Conservation (phyloP, 1,139 yeast species). For the Sugiyamaella castrensis region DNA sequence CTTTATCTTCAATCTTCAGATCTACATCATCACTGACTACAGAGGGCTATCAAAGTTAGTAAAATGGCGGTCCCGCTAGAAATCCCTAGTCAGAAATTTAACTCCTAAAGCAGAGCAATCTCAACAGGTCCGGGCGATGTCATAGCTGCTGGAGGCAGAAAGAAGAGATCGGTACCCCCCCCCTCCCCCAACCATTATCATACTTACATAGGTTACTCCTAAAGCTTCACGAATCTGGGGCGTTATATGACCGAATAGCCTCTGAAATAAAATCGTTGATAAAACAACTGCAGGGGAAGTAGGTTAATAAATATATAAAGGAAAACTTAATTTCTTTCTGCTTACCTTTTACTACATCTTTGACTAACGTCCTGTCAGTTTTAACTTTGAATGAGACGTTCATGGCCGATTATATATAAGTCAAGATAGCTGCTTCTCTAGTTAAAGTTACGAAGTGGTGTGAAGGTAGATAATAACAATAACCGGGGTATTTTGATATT, state of each 20-base stretch:
- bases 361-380: constrained; percentile 36
- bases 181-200: constrained; percentile 1
- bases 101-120: no score
- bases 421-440: no score
- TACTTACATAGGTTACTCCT: constrained; percentile 41
- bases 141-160: no score
- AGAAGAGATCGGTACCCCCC: not conserved
- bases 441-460: no score
- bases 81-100: constrained; percentile 7
- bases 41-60: constrained; percentile 27
- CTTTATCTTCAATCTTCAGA: constrained; percentile 30
- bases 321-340: not conserved
- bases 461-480: not conserved
- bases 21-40: constrained; percentile 34
- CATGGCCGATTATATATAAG: constrained; percentile 23
- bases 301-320: not conserved
- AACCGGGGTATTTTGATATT: not conserved
- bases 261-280: constrained; percentile 65
- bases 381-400: constrained; percentile 38
- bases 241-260: constrained; percentile 63
- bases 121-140: no score
- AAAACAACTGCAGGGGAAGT: constrained; percentile 45
- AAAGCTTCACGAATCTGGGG: constrained; percentile 49
- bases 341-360: constrained; percentile 40
- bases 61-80: no score